Conservation (phyloP, 768 basidiomycete genomes). For the Cyclocybe aegerita region DNA sequence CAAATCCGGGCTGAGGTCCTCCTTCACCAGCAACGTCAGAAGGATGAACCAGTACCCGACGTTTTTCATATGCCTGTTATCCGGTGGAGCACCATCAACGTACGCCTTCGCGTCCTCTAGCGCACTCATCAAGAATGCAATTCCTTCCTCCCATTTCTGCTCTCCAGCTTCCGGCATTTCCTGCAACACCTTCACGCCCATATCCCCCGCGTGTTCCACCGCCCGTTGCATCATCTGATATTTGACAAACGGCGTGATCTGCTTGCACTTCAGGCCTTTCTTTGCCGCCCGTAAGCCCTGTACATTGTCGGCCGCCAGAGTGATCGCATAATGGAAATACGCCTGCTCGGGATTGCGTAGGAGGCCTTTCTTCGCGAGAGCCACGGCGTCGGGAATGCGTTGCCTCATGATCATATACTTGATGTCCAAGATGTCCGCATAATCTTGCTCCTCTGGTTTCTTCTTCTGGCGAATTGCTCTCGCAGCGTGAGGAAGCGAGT, state of each 20-base stretch:
- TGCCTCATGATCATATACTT: slow-evolving; percentile 54
- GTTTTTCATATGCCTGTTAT: slow-evolving; percentile 56
- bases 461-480: slow-evolving; percentile 48
- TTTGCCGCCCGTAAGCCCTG: slow-evolving; percentile 59
- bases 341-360: slow-evolving; percentile 57
- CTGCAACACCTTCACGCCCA: slow-evolving; percentile 49
- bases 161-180: slow-evolving; percentile 36
- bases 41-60: slow-evolving; percentile 61
- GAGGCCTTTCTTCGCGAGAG: slow-evolving; percentile 44
- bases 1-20: slow-evolving; percentile 49
- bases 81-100: slow-evolving; percentile 55
- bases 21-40: slow-evolving; percentile 50
- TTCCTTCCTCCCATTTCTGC: slow-evolving; percentile 53
- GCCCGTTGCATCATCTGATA: slow-evolving; percentile 57
- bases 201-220: slow-evolving; percentile 54
- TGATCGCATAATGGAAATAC: slow-evolving; percentile 63
- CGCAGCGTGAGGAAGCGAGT: slow-evolving; percentile 60
- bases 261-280: slow-evolving; percentile 59
- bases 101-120: slow-evolving; percentile 58
- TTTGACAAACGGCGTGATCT: slow-evolving; percentile 52
- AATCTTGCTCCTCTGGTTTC: slow-evolving; percentile 42
- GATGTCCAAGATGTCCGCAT: slow-evolving; percentile 66
- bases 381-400: slow-evolving; percentile 47
- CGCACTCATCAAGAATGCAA: slow-evolving; percentile 58
- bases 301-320: slow-evolving; percentile 42